These are phyloP conservation scores for Aspergillus unguis DNA, from an alignment of 2,329 filamentous ascomycete genomes.

Conservation along the genomic window DNA sequence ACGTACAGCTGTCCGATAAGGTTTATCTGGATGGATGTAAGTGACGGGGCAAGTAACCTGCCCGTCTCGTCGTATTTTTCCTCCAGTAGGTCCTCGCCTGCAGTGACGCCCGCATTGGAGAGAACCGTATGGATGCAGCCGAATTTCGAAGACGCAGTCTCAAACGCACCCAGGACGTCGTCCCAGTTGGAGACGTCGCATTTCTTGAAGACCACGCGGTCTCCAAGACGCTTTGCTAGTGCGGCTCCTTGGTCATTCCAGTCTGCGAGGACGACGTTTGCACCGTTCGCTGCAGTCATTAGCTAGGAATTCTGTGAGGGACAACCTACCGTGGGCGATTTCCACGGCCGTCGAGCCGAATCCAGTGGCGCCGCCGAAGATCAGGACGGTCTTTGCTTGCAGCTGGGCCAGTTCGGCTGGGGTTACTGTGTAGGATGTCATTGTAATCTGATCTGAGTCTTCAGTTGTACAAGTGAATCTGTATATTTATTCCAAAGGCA, in stretches of 20 bases:
- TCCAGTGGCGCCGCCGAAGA: background rate
- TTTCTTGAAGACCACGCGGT: background rate
- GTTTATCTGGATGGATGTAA: background rate
- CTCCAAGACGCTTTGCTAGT: background rate
- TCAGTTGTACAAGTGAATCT: too few species aligned
- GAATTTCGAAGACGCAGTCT: background rate
- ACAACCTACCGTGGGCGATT: background rate
- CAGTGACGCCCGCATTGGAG: background rate
- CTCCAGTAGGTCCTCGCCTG: background rate
- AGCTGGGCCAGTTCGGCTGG: background rate
- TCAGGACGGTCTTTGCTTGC: background rate
- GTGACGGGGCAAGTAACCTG: background rate
- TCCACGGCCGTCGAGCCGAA: background rate
- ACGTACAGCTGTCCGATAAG: background rate
- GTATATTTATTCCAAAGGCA: too few species aligned
- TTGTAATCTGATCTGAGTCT: background rate
- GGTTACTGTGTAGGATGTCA: background rate
- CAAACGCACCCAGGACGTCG: background rate
- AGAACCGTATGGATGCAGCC: background rate
- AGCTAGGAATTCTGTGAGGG: background rate
- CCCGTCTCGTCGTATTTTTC: background rate
- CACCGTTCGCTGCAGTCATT: background rate
- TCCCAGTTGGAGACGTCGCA: background rate
- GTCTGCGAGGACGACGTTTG: background rate
- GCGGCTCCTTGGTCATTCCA: background rate